These are phyloP conservation scores for Colletotrichum sp. DNA, from an alignment of 2,329 filamentous ascomycete genomes.

Conservation along the genomic window DNA sequence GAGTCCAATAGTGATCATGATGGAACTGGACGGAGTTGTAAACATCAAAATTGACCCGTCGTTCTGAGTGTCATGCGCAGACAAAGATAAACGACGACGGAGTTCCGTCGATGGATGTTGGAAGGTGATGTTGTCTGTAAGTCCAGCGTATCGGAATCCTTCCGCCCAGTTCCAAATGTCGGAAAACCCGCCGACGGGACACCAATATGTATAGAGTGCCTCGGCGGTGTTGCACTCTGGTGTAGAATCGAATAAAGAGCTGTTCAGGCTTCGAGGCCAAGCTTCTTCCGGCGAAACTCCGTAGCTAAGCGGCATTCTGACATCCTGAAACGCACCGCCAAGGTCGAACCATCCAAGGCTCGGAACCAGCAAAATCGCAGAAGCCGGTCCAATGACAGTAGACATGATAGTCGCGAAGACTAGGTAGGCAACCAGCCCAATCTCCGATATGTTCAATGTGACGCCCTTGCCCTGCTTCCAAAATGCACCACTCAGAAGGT, in stretches of 20 bases:
- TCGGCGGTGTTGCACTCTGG: not conserved
- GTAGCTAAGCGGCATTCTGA: not conserved
- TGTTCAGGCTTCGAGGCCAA: not conserved
- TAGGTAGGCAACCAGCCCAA: not conserved
- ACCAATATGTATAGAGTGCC: not conserved
- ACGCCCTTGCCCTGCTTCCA: not conserved
- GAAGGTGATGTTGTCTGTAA: not conserved
- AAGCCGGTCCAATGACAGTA: not conserved
- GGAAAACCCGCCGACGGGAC: not conserved
- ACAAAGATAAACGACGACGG: not conserved
- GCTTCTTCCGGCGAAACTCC: not conserved
- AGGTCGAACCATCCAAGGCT: not conserved
- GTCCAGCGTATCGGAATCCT: not conserved
- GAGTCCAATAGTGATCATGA: not conserved
- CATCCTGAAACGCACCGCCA: not conserved
- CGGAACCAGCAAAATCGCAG: not conserved
- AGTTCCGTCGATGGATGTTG: not conserved
- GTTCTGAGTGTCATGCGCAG: not conserved
- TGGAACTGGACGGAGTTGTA: not conserved
- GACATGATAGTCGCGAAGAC: not conserved
- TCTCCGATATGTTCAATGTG: not conserved
- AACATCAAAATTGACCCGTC: not conserved
- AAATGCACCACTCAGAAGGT: not conserved
- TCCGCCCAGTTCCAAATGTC: not conserved
- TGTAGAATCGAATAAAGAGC: not conserved